Percentiles rank a stretch among this genome's conserved stretches.
These are phyloP conservation scores for Cynanchum wilfordii DNA, from an alignment of 257 asterid genomes.

Conservation along the genomic window DNA sequence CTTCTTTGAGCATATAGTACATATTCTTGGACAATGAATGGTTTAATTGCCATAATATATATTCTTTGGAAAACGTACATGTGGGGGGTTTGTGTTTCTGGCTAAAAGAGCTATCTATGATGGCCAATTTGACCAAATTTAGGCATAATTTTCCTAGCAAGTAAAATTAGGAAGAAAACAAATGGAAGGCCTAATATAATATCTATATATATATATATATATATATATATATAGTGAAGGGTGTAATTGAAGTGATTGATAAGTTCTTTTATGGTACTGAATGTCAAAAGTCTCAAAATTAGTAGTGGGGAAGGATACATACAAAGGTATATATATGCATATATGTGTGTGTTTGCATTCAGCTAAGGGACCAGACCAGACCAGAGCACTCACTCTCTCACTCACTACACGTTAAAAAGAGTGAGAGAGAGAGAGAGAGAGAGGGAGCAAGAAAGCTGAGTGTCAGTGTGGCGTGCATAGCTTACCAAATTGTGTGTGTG, in stretches of 20 bases:
- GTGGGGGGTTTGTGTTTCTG: no score
- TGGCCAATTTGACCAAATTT: no score
- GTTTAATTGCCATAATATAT: no score
- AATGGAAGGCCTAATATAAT: no score
- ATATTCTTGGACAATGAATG: neutral
- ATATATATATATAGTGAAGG: neutral
- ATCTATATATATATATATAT: no score
- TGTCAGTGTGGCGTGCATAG: constrained; percentile 60
- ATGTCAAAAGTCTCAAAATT: neutral
- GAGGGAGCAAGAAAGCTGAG: constrained; percentile 38
- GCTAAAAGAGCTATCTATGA: no score
- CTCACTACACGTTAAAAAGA: constrained; percentile 18
- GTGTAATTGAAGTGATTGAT: constrained; percentile 16
- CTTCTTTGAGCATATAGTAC: no score
- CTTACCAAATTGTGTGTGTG: constrained; percentile 34
- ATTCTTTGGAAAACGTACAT: no score
- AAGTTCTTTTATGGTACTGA: constrained; percentile 17
- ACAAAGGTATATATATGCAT: no score
- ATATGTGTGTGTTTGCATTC: neutral
- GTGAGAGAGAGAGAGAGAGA: constrained; percentile 28
- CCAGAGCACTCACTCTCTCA: neutral
- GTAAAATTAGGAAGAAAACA: no score
- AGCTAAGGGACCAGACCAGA: neutral
- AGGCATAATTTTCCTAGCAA: no score
- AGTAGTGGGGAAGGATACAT: neutral